Percentiles rank a stretch among this genome's conserved stretches.
Conservation (phyloP, 2,329 filamentous ascomycete species). For the Ascochyta fabae region DNA sequence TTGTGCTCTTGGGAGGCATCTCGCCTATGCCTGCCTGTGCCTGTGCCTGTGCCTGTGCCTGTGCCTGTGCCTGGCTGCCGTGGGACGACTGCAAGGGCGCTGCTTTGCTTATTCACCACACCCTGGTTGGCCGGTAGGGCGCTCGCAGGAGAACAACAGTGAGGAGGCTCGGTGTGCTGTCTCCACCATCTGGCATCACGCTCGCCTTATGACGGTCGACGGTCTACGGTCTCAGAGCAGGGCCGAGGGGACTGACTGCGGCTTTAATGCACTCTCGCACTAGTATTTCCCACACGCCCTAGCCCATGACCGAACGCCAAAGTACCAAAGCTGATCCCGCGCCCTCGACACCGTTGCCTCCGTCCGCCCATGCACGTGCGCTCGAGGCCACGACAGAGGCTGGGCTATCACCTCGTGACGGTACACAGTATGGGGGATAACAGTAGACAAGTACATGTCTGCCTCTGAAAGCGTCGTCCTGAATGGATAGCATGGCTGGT, state of each 20-base stretch:
- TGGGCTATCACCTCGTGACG: no score
- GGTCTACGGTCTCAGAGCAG: not conserved
- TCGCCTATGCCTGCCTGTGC: not conserved
- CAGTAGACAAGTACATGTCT: no score
- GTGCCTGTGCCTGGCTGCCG: not conserved
- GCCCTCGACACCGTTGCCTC: constrained; percentile 11
- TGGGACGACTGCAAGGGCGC: not conserved
- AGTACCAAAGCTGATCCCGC: constrained; percentile 8
- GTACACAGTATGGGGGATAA: no score
- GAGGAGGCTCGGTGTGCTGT: not conserved
- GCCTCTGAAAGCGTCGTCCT: no score
- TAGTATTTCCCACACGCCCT: constrained; percentile 18
- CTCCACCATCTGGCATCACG: constrained; percentile 23
- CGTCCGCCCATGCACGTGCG: constrained; percentile 34
- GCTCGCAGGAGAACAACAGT: not conserved
- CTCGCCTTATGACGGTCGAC: not conserved
- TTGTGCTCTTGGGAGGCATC: constrained; percentile 35
- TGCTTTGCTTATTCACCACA: not conserved
- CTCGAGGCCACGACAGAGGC: not conserved
- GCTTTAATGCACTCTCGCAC: constrained; percentile 12
- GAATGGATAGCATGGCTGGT: no score
- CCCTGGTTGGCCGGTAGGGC: not conserved
- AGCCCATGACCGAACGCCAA: constrained; percentile 12
- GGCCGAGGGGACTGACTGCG: constrained; percentile 4
- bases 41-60: no score